phyloP scores from a whole-genome alignment of 2,329 filamentous ascomycete genomes.

The Ramichloridium luteum region DNA sequence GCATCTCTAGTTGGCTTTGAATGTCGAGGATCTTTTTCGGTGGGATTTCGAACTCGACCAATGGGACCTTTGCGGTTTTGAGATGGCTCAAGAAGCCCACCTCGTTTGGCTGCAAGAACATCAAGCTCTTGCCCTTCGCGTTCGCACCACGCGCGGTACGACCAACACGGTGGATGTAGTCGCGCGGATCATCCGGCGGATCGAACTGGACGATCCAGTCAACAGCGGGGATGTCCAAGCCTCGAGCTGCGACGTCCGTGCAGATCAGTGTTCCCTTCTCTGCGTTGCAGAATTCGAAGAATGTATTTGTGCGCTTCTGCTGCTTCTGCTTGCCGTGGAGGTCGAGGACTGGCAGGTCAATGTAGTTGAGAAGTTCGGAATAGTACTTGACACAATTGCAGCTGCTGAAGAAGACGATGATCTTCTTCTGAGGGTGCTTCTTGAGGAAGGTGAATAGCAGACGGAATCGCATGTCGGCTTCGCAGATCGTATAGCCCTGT shows the following conservation, averaged over 20 bases:
- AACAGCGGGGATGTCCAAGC: constrained; percentile 87
- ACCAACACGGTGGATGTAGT: constrained; percentile 93
- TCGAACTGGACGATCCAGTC: constrained; percentile 97
- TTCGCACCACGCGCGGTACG: constrained; percentile 79
- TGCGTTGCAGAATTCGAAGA: constrained; percentile 90
- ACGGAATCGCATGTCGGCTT: constrained; percentile 85
- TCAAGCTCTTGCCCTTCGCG: constrained; percentile 73
- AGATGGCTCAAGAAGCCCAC: constrained; percentile 85
- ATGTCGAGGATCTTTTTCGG: constrained; percentile 79
- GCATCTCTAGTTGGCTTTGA: constrained; percentile 71
- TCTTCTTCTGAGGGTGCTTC: constrained; percentile 86
- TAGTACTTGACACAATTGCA: constrained; percentile 86
- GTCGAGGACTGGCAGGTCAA: constrained; percentile 78
- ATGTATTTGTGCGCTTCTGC: constrained; percentile 96
- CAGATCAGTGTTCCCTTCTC: constrained; percentile 81
- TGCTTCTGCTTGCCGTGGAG: constrained; percentile 96
- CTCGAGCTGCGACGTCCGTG: constrained; percentile 90
- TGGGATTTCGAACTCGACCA: constrained; percentile 94
- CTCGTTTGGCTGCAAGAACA: constrained; percentile 88
- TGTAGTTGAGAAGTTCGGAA: constrained; percentile 90
- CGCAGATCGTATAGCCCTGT: constrained; percentile 90
- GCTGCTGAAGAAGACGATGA: constrained; percentile 87
- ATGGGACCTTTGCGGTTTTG: constrained; percentile 80
- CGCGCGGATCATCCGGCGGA: constrained; percentile 45
- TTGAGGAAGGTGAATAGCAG: constrained; percentile 91